These are phyloP conservation scores for Monosporozyma unispora DNA, from an alignment of 805 yeast genomes.

Conservation along the genomic window DNA sequence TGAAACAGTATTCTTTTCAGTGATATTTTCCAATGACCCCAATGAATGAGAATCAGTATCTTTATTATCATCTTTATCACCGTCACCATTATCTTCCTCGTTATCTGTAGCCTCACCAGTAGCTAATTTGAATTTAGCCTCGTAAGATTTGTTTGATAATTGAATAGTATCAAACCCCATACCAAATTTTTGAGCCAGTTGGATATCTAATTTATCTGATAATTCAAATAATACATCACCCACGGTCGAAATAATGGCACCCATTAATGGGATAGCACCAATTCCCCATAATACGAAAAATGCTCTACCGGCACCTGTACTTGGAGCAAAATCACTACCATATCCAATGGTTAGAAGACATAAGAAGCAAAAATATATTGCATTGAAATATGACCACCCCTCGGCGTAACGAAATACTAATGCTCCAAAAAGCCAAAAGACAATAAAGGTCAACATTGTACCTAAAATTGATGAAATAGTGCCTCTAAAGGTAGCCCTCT, in stretches of 20 bases:
- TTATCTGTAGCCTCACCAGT: conserved; percentile 1
- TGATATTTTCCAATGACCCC: background rate
- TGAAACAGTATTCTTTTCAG: background rate
- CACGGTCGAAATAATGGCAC: conserved; percentile 61
- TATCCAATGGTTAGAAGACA: conserved; percentile 78
- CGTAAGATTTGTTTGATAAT: conserved; percentile 7
- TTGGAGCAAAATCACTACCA: conserved; percentile 73
- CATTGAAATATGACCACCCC: conserved; percentile 61
- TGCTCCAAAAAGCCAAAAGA: conserved; percentile 71
- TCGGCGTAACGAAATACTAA: conserved; percentile 51
- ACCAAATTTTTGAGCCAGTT: conserved; percentile 11
- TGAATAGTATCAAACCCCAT: conserved; percentile 7
- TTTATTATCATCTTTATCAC: background rate
- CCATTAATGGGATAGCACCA: conserved; percentile 80
- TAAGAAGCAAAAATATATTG: conserved; percentile 67
- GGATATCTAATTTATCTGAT: conserved; percentile 16
- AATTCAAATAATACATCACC: conserved; percentile 41
- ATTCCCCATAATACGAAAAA: conserved; percentile 76
- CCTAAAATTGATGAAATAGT: conserved; percentile 32
- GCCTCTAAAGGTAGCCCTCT: conserved; percentile 34
- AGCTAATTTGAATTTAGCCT: background rate
- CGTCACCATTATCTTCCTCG: conserved; percentile 1
- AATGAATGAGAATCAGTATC: background rate
- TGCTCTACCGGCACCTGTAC: conserved; percentile 53
- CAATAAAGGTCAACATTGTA: conserved; percentile 38